phyloP scores from a whole-genome alignment of 495 filamentous ascomycete species.

The Penicillium cosmopolitanum region DNA sequence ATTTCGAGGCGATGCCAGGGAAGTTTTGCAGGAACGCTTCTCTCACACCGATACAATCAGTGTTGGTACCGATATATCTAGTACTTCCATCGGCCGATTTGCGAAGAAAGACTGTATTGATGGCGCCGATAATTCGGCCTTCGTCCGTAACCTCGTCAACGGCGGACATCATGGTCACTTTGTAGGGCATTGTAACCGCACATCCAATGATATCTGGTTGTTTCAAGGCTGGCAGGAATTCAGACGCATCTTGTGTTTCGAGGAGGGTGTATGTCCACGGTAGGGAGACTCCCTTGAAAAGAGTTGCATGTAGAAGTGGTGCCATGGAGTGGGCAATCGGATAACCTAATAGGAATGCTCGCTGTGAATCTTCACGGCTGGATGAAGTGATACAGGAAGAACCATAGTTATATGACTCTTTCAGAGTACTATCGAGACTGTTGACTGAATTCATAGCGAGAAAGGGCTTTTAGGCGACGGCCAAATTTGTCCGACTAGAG shows the following conservation, averaged over 20 bases:
- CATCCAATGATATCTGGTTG: constrained; percentile 41
- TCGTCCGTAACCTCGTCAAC: constrained; percentile 63
- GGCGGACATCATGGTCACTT: constrained; percentile 58
- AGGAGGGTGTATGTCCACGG: constrained; percentile 56
- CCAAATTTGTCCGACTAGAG: too few relatives aligned
- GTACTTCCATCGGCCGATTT: constrained; percentile 36
- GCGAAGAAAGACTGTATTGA: constrained; percentile 64
- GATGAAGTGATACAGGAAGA: too few relatives aligned
- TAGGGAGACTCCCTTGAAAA: constrained; percentile 52
- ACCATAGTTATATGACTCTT: too few relatives aligned
- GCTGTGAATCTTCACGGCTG: too few relatives aligned
- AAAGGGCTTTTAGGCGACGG: too few relatives aligned
- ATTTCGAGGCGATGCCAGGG: constrained; percentile 27
- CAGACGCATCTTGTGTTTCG: constrained; percentile 37
- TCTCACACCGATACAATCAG: constrained; percentile 66
- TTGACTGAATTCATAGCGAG: too few relatives aligned
- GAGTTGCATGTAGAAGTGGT: constrained; percentile 58
- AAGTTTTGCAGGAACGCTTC: constrained; percentile 61
- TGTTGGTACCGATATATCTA: constrained; percentile 64
- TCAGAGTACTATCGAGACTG: too few relatives aligned
- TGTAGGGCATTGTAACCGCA: constrained; percentile 70
- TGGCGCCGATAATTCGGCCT: constrained; percentile 61
- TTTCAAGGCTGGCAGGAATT: constrained; percentile 2
- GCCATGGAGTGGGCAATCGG: constrained; percentile 60
- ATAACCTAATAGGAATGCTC: constrained; percentile 31